Evolutionary conservation across 352 stramenopile genomes (phyloP), one percentile per base, ranked within the genome.

Genomic region (Elongisporangium undulatum): DNA sequence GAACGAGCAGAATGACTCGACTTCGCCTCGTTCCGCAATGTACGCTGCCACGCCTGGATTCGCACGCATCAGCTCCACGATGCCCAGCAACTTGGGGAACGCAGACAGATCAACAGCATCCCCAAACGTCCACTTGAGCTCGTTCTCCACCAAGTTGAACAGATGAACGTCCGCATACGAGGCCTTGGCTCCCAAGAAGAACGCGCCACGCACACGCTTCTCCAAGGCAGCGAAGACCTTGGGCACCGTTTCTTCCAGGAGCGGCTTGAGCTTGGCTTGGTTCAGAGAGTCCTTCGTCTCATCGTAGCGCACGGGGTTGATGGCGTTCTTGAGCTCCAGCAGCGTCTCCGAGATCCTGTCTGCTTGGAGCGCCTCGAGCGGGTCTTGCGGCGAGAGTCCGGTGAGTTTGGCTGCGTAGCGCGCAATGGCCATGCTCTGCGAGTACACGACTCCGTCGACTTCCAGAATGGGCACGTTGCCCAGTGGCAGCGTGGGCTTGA

Each of bases 111-210:
- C 52, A 19, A 82, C 74, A 1, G 59, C 21, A 4, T 71, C 59
- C 12, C 59, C 49, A 49, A 72, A 68, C 9, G 13, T 59, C 19
- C 24, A 51, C 52, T 64, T 72, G 13, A 87, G 15, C 13, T 58
- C 53, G 71, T 89, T 87, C 1, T 71, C 23, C 12, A 78, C 56
- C 10, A 75, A 20, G 61, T 87, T 69, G 20, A 82, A 71, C 38
- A 84, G 48, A 13, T 70, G 56, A 23, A 90, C 10, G 56, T 90
- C 77, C 0, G 71, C 75, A 34, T 72, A 57, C 49, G 70, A 71
- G 12, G 68, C 2, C 51, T 69, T 71, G 53, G 82, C 75, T 20
- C 77, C 81, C 3, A 76, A 57, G 55, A 91, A 69, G 56, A 82
- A 90, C 56, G 68, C 69, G 24, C 75, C 78, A 17, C 62, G 22